Conservation (phyloP, 306 rosid genomes). For the Cucurbita moschata region DNA sequence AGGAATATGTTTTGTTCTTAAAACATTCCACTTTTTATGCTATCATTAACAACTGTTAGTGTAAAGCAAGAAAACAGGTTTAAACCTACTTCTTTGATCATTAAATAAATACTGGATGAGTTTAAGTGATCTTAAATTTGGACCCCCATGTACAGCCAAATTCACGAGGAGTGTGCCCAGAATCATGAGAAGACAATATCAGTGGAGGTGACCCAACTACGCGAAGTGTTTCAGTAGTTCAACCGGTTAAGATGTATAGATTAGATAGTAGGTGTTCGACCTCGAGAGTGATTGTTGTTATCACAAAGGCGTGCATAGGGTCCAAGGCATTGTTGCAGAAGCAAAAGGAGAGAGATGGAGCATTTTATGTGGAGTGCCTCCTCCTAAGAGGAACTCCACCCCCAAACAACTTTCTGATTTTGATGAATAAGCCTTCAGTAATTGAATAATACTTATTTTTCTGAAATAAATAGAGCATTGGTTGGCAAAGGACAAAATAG, state of each 20-base stretch:
- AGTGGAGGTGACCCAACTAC: neutral
- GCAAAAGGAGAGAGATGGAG: no score
- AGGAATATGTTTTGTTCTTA: no score
- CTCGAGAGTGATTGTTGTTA: no score
- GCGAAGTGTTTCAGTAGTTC: no score
- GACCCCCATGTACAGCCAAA: neutral
- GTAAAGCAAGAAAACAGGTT: neutral
- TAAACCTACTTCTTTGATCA: neutral
- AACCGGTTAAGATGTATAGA: no score
- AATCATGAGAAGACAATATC: neutral
- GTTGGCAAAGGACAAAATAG: neutral
- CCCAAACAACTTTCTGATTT: neutral
- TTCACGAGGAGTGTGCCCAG: neutral
- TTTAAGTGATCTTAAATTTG: neutral
- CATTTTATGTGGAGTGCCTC: neutral
- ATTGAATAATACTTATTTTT: no score
- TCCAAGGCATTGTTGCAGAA: no score
- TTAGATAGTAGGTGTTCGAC: no score
- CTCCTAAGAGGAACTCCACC: neutral
- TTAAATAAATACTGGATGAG: neutral
- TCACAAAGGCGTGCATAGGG: no score
- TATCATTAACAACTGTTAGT: no score
- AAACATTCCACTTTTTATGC: neutral
- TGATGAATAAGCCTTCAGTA: no score
- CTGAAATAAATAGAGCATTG: no score